These are phyloP conservation scores for Beauveria pseudobassiana DNA, from an alignment of 2,329 filamentous ascomycete species.

Conservation along the genomic window DNA sequence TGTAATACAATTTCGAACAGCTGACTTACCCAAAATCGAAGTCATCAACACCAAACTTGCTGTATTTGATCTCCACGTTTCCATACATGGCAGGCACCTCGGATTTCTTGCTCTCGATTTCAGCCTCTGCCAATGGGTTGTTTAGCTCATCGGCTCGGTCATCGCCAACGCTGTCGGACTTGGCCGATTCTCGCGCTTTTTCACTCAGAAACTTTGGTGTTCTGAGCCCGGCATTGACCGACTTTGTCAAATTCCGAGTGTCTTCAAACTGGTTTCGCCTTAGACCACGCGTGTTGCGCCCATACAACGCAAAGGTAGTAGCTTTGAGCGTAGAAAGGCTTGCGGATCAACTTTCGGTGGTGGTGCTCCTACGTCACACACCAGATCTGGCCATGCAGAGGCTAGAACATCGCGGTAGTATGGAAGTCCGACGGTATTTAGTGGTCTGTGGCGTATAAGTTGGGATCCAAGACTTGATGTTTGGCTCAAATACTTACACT, in stretches of 20 bases:
- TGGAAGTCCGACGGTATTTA: slow-evolving; percentile 84
- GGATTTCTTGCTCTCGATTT: slow-evolving; percentile 66
- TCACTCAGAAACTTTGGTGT: slow-evolving; percentile 93
- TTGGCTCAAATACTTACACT: slow-evolving; percentile 41
- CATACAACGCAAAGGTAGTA: slow-evolving; percentile 70
- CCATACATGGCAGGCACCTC: slow-evolving; percentile 86
- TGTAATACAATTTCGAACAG: not conserved
- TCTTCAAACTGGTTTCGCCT: slow-evolving; percentile 79
- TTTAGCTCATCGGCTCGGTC: slow-evolving; percentile 48
- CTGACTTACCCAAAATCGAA: slow-evolving; percentile 81
- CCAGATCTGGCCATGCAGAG: slow-evolving; percentile 82
- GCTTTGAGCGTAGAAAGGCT: slow-evolving; percentile 57
- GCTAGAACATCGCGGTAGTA: slow-evolving; percentile 84
- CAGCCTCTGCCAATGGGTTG: slow-evolving; percentile 58
- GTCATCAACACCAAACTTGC: slow-evolving; percentile 97
- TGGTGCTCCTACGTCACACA: slow-evolving; percentile 80
- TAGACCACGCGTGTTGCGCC: slow-evolving; percentile 64
- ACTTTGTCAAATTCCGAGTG: slow-evolving; percentile 56
- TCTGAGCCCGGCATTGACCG: slow-evolving; percentile 52
- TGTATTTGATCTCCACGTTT: slow-evolving; percentile 97
- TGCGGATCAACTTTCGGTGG: slow-evolving; percentile 66
- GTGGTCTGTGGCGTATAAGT: slow-evolving; percentile 43
- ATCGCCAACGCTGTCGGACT: slow-evolving; percentile 35
- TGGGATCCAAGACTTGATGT: not conserved
- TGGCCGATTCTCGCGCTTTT: slow-evolving; percentile 65